Conservation (phyloP, 768 basidiomycete genomes). For the Leccinum subtestaceum region DNA sequence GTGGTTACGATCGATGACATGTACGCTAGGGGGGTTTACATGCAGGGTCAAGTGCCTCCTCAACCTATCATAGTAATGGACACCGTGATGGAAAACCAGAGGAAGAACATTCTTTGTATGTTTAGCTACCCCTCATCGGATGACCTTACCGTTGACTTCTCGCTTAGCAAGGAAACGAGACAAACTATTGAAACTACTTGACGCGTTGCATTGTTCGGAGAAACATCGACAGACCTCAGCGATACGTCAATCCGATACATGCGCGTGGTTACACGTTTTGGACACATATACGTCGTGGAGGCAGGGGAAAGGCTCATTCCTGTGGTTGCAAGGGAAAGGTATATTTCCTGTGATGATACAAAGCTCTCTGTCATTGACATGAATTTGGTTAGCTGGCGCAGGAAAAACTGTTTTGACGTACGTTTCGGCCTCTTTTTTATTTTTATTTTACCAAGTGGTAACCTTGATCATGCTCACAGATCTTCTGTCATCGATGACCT, state of each 20-base stretch:
- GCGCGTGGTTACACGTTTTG: slow-evolving; percentile 10
- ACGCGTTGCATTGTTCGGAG: neutral
- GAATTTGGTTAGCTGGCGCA: neutral
- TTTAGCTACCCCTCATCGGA: neutral
- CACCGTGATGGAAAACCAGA: neutral
- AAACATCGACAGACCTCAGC: slow-evolving; percentile 2
- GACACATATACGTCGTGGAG: slow-evolving; percentile 7
- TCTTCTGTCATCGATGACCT: too few species aligned
- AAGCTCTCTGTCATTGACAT: neutral
- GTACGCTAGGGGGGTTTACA: neutral
- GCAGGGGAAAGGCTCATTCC: neutral
- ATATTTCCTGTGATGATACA: neutral
- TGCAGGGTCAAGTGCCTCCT: neutral
- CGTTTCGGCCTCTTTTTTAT: neutral
- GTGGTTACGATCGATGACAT: neutral
- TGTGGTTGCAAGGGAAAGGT: slow-evolving; percentile 23
- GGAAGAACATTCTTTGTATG: slow-evolving; percentile 6
- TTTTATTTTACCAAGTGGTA: too few species aligned
- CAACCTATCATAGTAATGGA: neutral
- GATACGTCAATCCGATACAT: slow-evolving; percentile 9
- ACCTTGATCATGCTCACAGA: too few species aligned
- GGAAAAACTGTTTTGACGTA: neutral
- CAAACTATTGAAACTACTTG: neutral
- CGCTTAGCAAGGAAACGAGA: slow-evolving; percentile 1
- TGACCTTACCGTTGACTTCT: neutral